Percentiles rank a stretch among this genome's conserved stretches.
These are phyloP conservation scores for Colletotrichum acutatum DNA, from an alignment of 2,329 filamentous ascomycete genomes.

Conservation along the genomic window DNA sequence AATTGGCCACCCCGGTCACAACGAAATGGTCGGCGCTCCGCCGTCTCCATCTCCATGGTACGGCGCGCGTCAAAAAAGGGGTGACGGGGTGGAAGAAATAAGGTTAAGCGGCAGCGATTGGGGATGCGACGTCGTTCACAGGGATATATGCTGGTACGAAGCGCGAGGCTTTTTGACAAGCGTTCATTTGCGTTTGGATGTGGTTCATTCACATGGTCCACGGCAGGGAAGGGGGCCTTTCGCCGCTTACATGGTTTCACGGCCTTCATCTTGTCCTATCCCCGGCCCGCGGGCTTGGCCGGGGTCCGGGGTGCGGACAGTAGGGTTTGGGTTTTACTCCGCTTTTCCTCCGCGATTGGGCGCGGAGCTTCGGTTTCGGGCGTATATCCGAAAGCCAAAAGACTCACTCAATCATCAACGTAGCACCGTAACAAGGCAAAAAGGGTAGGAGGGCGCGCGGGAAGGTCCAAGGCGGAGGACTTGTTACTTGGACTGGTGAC, in stretches of 20 bases:
- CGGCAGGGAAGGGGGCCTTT: neutral
- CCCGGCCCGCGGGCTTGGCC: neutral
- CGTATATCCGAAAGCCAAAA: neutral
- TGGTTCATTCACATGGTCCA: neutral
- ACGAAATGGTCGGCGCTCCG: conserved; percentile 16
- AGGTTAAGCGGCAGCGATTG: conserved; percentile 20
- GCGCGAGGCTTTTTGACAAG: conserved; percentile 6
- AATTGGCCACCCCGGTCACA: neutral
- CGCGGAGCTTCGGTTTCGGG: neutral
- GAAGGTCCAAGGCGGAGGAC: neutral
- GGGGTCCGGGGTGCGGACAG: conserved; percentile 2
- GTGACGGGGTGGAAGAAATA: neutral
- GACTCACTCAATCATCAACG: neutral
- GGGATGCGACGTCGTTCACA: neutral
- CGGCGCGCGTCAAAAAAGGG: neutral
- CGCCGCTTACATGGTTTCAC: neutral
- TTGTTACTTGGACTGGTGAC: no score
- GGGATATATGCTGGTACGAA: conserved; percentile 7
- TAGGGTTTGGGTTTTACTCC: neutral
- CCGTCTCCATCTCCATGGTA: conserved; percentile 4
- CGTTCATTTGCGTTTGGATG: conserved; percentile 14
- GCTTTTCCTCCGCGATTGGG: conserved; percentile 1
- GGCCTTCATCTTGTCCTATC: neutral
- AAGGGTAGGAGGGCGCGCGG: neutral
- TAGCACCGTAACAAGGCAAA: neutral